These are phyloP conservation scores for Moniliella sp. DNA, from an alignment of 1,284 basidiomycete species.

Conservation along the genomic window DNA sequence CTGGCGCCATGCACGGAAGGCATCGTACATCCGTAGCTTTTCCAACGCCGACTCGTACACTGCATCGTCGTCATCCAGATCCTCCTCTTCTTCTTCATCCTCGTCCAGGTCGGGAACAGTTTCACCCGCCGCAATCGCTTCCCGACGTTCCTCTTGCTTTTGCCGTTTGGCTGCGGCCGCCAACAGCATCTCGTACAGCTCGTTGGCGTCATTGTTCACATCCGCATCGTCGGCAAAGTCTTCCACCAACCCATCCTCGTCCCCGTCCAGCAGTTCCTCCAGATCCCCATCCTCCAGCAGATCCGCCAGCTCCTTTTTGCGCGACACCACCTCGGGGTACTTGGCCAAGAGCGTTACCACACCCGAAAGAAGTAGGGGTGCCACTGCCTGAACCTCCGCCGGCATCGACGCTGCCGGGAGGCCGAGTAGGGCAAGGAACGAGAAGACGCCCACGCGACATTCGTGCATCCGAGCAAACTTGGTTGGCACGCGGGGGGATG, in stretches of 20 bases:
- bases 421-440: constrained; percentile 37
- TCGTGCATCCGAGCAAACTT: constrained; percentile 67
- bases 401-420: constrained; percentile 13
- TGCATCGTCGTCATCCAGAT: constrained; percentile 9
- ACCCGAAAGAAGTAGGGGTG: constrained; percentile 13
- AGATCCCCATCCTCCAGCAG: constrained; percentile 21
- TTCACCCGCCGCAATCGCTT: constrained; percentile 2
- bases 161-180: constrained; percentile 16
- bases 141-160: no score
- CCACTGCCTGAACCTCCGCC: constrained; percentile 9
- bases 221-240: constrained; percentile 11
- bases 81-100: constrained; percentile 6
- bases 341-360: constrained; percentile 15
- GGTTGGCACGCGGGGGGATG: constrained; percentile 47
- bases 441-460: constrained; percentile 59
- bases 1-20: constrained; percentile 3
- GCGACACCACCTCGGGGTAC: constrained; percentile 18
- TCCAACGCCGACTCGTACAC: constrained; percentile 3
- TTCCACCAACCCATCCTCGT: constrained; percentile 6
- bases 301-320: constrained; percentile 18
- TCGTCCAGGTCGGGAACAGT: constrained; percentile 10
- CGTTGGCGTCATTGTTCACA: constrained; percentile 17
- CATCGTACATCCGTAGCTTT: constrained; percentile 2
- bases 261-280: no score
- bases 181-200: constrained; percentile 27